Conservation (phyloP, 257 asterid genomes). For the Cinchona pubescens region DNA sequence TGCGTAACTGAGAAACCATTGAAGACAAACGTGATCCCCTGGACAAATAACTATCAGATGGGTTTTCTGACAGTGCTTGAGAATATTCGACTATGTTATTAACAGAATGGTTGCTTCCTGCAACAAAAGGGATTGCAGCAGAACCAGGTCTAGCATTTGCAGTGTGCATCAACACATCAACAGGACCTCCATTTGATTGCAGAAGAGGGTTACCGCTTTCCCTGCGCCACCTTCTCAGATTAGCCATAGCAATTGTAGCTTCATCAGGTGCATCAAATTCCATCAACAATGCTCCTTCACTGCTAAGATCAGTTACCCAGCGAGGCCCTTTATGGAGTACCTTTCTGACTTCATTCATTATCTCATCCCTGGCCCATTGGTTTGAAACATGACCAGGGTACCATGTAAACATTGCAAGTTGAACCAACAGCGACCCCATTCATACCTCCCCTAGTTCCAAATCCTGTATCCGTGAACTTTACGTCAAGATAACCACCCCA, state of each 20-base stretch:
- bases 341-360: slow-evolving; percentile 66
- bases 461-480: slow-evolving; percentile 71
- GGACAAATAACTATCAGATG: slow-evolving; percentile 41
- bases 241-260: slow-evolving; percentile 63
- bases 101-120: slow-evolving; percentile 38
- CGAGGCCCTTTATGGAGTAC: slow-evolving; percentile 69
- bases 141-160: slow-evolving; percentile 47
- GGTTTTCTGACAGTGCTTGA: slow-evolving; percentile 46
- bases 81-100: slow-evolving; percentile 46
- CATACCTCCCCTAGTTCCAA: slow-evolving; percentile 66
- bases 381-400: slow-evolving; percentile 67
- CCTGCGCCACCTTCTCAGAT: slow-evolving; percentile 68
- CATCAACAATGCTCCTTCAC: slow-evolving; percentile 70
- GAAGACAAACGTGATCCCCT: slow-evolving; percentile 51
- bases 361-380: slow-evolving; percentile 80
- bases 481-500: slow-evolving; percentile 72
- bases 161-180: slow-evolving; percentile 35
- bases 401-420: slow-evolving; percentile 71
- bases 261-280: slow-evolving; percentile 91
- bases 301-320: slow-evolving; percentile 65
- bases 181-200: slow-evolving; percentile 40
- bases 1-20: slow-evolving; percentile 42
- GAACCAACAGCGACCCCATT: slow-evolving; percentile 67
- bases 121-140: slow-evolving; percentile 34
- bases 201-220: slow-evolving; percentile 41